Evolutionary conservation across 306 rosid genomes (phyloP), one percentile per base, ranked within the genome.

Genomic region (Astragalus membranaceus): DNA sequence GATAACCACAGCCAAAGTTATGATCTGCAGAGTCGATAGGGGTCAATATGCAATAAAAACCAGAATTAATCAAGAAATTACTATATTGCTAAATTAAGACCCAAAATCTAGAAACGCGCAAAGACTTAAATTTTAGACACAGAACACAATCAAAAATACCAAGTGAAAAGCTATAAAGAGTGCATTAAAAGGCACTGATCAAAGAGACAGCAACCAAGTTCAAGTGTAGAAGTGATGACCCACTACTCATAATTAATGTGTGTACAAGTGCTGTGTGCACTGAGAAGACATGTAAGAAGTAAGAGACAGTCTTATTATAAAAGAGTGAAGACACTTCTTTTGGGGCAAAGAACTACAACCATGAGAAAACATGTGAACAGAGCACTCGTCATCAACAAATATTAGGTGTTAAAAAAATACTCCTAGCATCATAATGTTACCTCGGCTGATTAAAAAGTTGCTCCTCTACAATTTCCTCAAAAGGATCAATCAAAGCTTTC

Each of bases 401-500:
- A 42, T 60, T 41, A 41, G 11, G 72, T 60, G 64, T 35, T 42
- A 67, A 69, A 53, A 62, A 20, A 52, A 77, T 52, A 68, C 56
- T 64, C 60, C 20, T 30, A 60, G 77, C 72, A 66, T 53, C 48
- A 64, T 46, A 74, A 47, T 47, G 80, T 85, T 79, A 94, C 98
- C 98, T 90, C 73, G 90, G 87, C 83, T 94, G 97, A 80, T 94
- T 87, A 80, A 85, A 94, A 80, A 90, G 65, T 16, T 97, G 98
- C 75, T 94, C 98, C 61, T 84, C 90, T 11, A 94, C 83, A 37
- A 94, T 94, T 82, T 90, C 98, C 43, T 88, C 86, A 77, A 94
- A 88, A 68, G 90, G 92, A 87, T 94, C 97, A 41, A 81, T 75
- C 82, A 90, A 43, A 42, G 98, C 88, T 78, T 80, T 94, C 84